phyloP scores from a whole-genome alignment of 495 filamentous ascomycete genomes.

The Aspergillus asperescens region DNA sequence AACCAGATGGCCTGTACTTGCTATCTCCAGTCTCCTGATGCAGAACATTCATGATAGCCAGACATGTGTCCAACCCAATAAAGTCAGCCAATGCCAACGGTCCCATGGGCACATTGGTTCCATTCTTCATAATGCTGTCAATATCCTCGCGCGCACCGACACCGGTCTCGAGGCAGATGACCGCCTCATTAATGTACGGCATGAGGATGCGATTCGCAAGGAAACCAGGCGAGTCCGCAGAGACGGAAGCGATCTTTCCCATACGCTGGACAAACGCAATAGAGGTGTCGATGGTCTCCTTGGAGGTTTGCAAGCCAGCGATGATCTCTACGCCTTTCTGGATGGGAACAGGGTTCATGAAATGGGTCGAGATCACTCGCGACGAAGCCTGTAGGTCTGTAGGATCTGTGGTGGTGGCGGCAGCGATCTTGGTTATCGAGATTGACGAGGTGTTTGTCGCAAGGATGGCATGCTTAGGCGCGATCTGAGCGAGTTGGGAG shows the following conservation, averaged over 20 bases:
- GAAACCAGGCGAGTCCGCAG: conserved; percentile 88
- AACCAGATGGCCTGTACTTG: conserved; percentile 85
- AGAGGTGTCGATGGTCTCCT: conserved; percentile 74
- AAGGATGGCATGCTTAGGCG: conserved; percentile 81
- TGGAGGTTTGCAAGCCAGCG: conserved; percentile 81
- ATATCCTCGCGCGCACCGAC: conserved; percentile 85
- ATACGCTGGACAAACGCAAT: conserved; percentile 81
- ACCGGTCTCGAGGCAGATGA: conserved; percentile 93
- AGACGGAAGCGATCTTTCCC: conserved; percentile 86
- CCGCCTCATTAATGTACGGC: conserved; percentile 98
- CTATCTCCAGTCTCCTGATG: conserved; percentile 87
- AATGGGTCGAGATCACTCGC: conserved; percentile 91
- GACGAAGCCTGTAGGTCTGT: conserved; percentile 75
- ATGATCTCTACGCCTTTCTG: conserved; percentile 99
- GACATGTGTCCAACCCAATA: conserved; percentile 93
- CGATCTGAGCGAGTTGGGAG: conserved; percentile 72
- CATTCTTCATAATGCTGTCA: conserved; percentile 98
- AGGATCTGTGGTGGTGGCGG: conserved; percentile 69
- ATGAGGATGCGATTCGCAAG: conserved; percentile 95
- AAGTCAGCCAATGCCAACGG: conserved; percentile 92
- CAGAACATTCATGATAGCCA: conserved; percentile 95
- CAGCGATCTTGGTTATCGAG: conserved; percentile 92
- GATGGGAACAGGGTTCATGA: conserved; percentile 98
- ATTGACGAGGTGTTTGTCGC: conserved; percentile 98
- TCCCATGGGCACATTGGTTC: conserved; percentile 98